These are phyloP conservation scores for Neobulgaria alba DNA, from an alignment of 2,329 filamentous ascomycete species.

Conservation along the genomic window DNA sequence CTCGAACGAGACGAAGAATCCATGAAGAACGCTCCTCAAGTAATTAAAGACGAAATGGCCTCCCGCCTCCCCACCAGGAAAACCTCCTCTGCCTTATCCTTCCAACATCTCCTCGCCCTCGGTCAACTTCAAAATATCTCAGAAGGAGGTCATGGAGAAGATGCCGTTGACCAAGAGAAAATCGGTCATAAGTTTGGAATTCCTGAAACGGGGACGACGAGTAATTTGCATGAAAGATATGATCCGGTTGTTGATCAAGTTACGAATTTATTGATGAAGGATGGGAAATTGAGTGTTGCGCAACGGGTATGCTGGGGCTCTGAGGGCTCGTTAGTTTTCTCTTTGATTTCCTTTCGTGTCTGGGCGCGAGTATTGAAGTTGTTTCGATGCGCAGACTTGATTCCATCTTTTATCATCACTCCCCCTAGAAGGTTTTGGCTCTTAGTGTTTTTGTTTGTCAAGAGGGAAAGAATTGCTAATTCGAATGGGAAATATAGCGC, in stretches of 20 bases:
- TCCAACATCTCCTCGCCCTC: conserved; percentile 25
- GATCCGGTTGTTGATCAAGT: conserved; percentile 79
- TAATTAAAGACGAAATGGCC: conserved; percentile 48
- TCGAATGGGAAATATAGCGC: conserved; percentile 45
- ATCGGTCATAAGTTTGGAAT: conserved; percentile 57
- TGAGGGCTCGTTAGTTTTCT: conserved; percentile 17
- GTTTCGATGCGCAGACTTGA: conserved; percentile 13
- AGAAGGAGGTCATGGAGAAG: conserved; percentile 16
- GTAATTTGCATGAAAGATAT: conserved; percentile 71
- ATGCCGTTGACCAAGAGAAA: conserved; percentile 7
- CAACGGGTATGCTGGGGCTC: too few species aligned
- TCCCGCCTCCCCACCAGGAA: neutral
- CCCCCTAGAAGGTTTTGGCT: too few species aligned
- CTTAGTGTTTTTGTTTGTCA: too few species aligned
- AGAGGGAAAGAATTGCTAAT: too few species aligned
- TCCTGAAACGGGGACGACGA: conserved; percentile 57
- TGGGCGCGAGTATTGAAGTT: too few species aligned
- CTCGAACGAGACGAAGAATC: conserved; percentile 54
- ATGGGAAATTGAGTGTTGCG: conserved; percentile 86
- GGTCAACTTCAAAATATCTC: conserved; percentile 25
- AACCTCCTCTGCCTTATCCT: neutral
- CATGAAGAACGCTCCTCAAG: conserved; percentile 45
- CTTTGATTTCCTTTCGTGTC: too few species aligned
- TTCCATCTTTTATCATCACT: too few species aligned
- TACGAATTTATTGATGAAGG: conserved; percentile 81